These are phyloP conservation scores for Hortiboletus rubellus DNA, from an alignment of 1,284 basidiomycete species.

Conservation along the genomic window DNA sequence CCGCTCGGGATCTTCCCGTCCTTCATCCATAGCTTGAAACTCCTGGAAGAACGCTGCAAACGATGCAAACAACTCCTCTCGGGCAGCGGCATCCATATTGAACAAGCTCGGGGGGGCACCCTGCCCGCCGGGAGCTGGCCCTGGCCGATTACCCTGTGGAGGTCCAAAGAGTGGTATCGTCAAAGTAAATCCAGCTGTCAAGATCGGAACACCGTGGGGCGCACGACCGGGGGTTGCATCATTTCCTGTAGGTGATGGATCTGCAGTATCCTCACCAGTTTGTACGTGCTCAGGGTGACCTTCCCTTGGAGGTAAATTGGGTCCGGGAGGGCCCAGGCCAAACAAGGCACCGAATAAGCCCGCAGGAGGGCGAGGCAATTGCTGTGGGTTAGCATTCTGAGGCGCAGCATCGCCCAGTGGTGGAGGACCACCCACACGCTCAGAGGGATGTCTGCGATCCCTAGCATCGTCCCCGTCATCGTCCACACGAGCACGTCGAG, in stretches of 20 bases:
- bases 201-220: slow-evolving; percentile 24
- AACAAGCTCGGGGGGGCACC: slow-evolving; percentile 1
- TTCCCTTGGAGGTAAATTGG: slow-evolving; percentile 14
- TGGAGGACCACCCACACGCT: slow-evolving; percentile 35
- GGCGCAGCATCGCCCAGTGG: slow-evolving; percentile 11
- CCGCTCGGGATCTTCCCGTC: slow-evolving; percentile 62
- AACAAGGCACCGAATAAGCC: slow-evolving; percentile 31
- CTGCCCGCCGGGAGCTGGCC: slow-evolving; percentile 3
- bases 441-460: slow-evolving; percentile 60
- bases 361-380: slow-evolving; percentile 12
- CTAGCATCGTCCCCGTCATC: slow-evolving; percentile 56
- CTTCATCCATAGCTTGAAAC: slow-evolving; percentile 37
- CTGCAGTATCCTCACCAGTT: slow-evolving; percentile 30
- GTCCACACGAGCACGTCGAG: slow-evolving; percentile 51
- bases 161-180: slow-evolving; percentile 34
- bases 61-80: slow-evolving; percentile 31
- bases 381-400: slow-evolving; percentile 21
- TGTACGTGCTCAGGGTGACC: slow-evolving; percentile 24
- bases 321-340: slow-evolving; percentile 17
- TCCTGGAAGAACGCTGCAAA: slow-evolving; percentile 35
- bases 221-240: slow-evolving; percentile 24
- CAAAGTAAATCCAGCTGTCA: slow-evolving; percentile 34
- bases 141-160: slow-evolving; percentile 6
- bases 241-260: slow-evolving; percentile 23
- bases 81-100: slow-evolving; percentile 23